These are phyloP conservation scores for Alternaria arborescens DNA, from an alignment of 2,329 filamentous ascomycete species.

Conservation along the genomic window DNA sequence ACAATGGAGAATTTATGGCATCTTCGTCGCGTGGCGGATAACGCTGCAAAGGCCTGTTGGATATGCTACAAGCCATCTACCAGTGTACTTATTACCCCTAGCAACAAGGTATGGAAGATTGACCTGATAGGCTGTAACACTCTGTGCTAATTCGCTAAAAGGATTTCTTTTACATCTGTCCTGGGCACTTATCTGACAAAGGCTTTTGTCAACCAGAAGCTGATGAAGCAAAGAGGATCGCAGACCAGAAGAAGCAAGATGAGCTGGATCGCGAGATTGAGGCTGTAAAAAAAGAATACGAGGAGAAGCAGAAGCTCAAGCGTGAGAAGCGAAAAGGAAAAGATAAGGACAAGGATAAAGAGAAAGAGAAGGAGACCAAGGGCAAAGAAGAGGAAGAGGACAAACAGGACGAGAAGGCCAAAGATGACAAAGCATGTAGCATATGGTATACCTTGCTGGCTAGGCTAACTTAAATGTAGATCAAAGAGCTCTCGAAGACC, in stretches of 20 bases:
- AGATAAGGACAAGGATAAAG: constrained; percentile 67
- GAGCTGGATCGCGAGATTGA: constrained; percentile 60
- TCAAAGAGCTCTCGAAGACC: constrained; percentile 60
- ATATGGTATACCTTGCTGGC: not conserved
- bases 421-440: constrained; percentile 63
- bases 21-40: constrained; percentile 85
- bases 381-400: constrained; percentile 70
- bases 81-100: constrained; percentile 86
- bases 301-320: constrained; percentile 67
- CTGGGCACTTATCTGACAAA: constrained; percentile 80
- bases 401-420: constrained; percentile 71
- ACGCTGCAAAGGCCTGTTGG: constrained; percentile 83
- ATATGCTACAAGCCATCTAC: constrained; percentile 90
- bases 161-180: constrained; percentile 94
- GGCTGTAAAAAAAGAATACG: constrained; percentile 60
- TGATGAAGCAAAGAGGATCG: constrained; percentile 68
- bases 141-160: constrained; percentile 39
- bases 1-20: constrained; percentile 79
- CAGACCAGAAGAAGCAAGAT: constrained; percentile 63
- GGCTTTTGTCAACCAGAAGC: constrained; percentile 80
- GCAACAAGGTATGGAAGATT: constrained; percentile 74
- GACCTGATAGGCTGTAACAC: not conserved
- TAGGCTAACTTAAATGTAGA: constrained; percentile 40
- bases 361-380: constrained; percentile 62
- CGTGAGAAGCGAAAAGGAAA: constrained; percentile 55